Conservation (phyloP, 148 eudicot genomes). For the Nepenthes mirabilis region DNA sequence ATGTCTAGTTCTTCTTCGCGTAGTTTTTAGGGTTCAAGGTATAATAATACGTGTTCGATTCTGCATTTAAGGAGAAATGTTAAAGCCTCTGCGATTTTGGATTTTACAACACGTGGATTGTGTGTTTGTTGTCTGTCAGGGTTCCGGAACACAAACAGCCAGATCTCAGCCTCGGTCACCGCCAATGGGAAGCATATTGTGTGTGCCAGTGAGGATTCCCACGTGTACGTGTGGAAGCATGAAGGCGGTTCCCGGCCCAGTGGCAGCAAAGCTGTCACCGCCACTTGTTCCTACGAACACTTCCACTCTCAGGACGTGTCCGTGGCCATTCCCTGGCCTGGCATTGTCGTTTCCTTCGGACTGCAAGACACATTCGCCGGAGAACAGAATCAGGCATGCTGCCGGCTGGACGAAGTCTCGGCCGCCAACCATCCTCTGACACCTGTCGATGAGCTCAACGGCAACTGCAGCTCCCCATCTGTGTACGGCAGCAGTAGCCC, state of each 20-base stretch:
- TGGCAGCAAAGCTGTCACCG: constrained; percentile 58
- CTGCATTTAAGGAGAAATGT: too few relatives aligned
- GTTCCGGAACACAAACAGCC: constrained; percentile 80
- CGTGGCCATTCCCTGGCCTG: constrained; percentile 84
- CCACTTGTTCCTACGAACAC: constrained; percentile 62
- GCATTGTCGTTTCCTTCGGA: constrained; percentile 29
- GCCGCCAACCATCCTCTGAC: constrained; percentile 60
- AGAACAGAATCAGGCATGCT: constrained; percentile 22
- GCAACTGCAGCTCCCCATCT: constrained; percentile 34
- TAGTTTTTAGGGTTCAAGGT: too few relatives aligned
- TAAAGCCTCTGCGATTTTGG: too few relatives aligned
- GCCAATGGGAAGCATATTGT: constrained; percentile 72
- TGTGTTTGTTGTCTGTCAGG: constrained; percentile 28
- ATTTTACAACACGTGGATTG: not conserved
- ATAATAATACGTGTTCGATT: too few relatives aligned
- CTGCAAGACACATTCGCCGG: constrained; percentile 21
- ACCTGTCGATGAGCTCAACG: constrained; percentile 47
- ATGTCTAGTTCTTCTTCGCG: too few relatives aligned
- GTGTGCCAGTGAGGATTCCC: constrained; percentile 86
- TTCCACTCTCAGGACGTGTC: constrained; percentile 82
- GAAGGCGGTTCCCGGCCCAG: constrained; percentile 66
- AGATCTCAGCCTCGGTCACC: constrained; percentile 70
- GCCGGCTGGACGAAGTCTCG: constrained; percentile 31
- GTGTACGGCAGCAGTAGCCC: constrained; percentile 44
- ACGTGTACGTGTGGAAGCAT: constrained; percentile 78